phyloP scores from a whole-genome alignment of 768 basidiomycete genomes.

The Collybia mongolica region DNA sequence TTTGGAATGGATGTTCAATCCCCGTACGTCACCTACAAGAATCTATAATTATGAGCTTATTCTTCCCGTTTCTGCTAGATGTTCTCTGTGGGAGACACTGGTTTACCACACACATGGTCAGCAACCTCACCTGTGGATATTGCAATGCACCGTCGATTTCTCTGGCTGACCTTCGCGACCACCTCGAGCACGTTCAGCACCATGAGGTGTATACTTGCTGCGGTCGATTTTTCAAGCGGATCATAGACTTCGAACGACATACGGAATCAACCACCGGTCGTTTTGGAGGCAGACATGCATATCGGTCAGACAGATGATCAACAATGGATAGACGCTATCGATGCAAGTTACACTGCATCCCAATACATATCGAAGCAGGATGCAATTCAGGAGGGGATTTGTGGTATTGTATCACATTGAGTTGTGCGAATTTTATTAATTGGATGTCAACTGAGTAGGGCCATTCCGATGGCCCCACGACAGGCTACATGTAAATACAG shows the following conservation, averaged over 20 bases:
- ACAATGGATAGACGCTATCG: too few relatives aligned
- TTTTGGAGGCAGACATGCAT: conserved; percentile 7
- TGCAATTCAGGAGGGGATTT: too few relatives aligned
- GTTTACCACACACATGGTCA: conserved; percentile 22
- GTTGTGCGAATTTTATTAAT: too few relatives aligned
- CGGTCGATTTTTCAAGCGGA: conserved; percentile 22
- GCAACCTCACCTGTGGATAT: conserved; percentile 22
- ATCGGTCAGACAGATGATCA: conserved; percentile 5
- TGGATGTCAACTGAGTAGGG: too few relatives aligned
- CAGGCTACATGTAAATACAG: too few relatives aligned
- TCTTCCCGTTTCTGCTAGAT: conserved; percentile 1
- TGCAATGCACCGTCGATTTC: conserved; percentile 20
- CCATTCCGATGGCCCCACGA: too few relatives aligned
- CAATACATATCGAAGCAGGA: too few relatives aligned
- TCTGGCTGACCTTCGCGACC: conserved; percentile 21
- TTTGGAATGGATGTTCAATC: conserved; percentile 22
- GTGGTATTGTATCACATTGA: too few relatives aligned
- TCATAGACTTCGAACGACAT: conserved; percentile 21
- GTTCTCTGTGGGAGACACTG: conserved; percentile 16
- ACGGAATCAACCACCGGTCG: neutral
- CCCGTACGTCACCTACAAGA: conserved; percentile 10
- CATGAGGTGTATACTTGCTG: conserved; percentile 24
- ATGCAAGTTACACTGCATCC: too few relatives aligned
- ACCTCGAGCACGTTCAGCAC: conserved; percentile 17
- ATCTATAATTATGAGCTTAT: neutral